Conservation (phyloP, 2,329 filamentous ascomycete species). For the Arachnomyces sp. region DNA sequence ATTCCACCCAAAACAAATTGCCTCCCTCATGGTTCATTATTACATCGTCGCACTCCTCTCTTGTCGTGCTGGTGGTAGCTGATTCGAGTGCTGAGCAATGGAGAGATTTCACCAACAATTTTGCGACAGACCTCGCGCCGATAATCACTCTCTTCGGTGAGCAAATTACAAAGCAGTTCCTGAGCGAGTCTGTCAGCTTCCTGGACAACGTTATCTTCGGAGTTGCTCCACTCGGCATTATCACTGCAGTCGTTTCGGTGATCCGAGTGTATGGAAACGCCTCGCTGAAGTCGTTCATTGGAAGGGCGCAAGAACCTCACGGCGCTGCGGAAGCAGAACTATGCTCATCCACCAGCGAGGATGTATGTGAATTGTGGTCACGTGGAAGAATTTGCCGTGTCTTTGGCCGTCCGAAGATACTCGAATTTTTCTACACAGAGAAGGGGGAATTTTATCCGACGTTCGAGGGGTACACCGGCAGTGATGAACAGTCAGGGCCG, state of each 20-base stretch:
- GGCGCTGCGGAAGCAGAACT: slow-evolving; percentile 27
- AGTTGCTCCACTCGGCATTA: slow-evolving; percentile 31
- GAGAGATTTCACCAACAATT: slow-evolving; percentile 13
- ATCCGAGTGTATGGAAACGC: slow-evolving; percentile 29
- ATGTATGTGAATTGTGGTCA: slow-evolving; percentile 34
- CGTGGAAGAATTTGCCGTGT: slow-evolving; percentile 19
- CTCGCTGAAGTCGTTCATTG: slow-evolving; percentile 31
- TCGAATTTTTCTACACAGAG: slow-evolving; percentile 19
- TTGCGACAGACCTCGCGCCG: slow-evolving; percentile 11
- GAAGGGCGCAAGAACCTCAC: slow-evolving; percentile 27
- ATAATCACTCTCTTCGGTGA: slow-evolving; percentile 29
- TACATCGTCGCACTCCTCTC: too few species aligned
- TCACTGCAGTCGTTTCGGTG: slow-evolving; percentile 28
- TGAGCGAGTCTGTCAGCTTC: slow-evolving; percentile 26
- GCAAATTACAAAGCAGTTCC: slow-evolving; percentile 33
- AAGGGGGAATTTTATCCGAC: too few species aligned
- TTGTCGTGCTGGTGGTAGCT: slow-evolving; percentile 11
- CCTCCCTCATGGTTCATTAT: too few species aligned
- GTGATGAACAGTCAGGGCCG: too few species aligned
- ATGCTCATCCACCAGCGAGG: slow-evolving; percentile 32
- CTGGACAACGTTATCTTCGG: slow-evolving; percentile 33
- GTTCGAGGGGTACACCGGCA: slow-evolving; percentile 12
- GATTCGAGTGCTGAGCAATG: slow-evolving; percentile 13
- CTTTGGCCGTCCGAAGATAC: slow-evolving; percentile 11
- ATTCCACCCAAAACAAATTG: too few species aligned